Evolutionary conservation across 1,284 basidiomycete genomes (phyloP).

Genomic region (Porodaedalea pini): DNA sequence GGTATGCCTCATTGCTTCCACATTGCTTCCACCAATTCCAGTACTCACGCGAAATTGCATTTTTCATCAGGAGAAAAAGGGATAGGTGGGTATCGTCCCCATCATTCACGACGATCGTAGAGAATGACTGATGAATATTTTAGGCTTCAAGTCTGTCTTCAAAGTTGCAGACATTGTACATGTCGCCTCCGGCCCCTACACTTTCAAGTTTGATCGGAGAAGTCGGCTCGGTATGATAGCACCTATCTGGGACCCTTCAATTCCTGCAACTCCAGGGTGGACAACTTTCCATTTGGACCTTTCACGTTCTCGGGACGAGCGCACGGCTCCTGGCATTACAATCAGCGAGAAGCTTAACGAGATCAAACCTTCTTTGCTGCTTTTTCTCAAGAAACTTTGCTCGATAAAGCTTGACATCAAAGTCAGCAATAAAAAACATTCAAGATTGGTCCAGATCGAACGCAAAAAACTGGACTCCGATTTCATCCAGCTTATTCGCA

Average conservation of each 20-base stretch:
- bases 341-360: slow-evolving; percentile 20
- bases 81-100: background rate
- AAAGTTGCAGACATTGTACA: slow-evolving; percentile 26
- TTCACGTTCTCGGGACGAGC: slow-evolving; percentile 9
- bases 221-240: slow-evolving; percentile 27
- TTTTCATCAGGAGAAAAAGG: background rate
- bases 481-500: background rate
- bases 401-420: slow-evolving; percentile 14
- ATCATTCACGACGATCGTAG: background rate
- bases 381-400: slow-evolving; percentile 26
- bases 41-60: background rate
- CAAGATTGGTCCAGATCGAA: background rate
- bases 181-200: slow-evolving; percentile 23
- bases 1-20: slow-evolving; percentile 24
- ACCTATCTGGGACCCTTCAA: slow-evolving; percentile 19
- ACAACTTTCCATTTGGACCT: slow-evolving; percentile 26
- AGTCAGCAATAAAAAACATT: background rate
- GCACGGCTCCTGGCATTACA: background rate
- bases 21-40: background rate
- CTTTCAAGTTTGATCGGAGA: slow-evolving; percentile 25
- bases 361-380: slow-evolving; percentile 24
- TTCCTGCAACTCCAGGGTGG: slow-evolving; percentile 19
- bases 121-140: slow-evolving; percentile 2
- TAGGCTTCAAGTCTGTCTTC: slow-evolving; percentile 30
- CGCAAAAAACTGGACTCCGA: background rate